Evolutionary conservation across 768 basidiomycete species (phyloP).

Genomic region (Glaciozyma martinii): DNA sequence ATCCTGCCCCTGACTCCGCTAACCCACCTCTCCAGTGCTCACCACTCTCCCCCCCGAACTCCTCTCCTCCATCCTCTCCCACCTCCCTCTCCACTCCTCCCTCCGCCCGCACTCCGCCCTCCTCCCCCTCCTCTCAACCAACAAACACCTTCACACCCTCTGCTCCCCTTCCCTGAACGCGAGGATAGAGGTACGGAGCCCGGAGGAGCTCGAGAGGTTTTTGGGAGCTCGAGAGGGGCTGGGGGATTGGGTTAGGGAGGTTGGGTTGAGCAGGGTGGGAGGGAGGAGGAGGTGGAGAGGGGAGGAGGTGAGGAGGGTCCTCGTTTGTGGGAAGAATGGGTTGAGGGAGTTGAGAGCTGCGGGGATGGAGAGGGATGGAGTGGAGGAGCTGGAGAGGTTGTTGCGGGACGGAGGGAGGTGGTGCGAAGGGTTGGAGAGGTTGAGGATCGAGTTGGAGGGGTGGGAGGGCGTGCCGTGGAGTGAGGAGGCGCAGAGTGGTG

Average conservation of each 20-base stretch:
- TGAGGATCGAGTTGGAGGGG: not conserved
- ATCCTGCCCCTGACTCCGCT: no score
- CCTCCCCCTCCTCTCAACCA: not conserved
- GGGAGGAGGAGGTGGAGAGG: not conserved
- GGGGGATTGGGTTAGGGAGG: not conserved
- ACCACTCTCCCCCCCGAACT: not conserved
- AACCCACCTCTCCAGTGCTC: no score
- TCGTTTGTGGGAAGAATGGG: not conserved
- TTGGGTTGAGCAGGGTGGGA: not conserved
- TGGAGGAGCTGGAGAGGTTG: no score
- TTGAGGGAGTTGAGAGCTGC: no score
- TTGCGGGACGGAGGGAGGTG: no score
- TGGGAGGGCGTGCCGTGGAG: no score
- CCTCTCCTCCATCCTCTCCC: no score
- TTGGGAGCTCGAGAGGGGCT: not conserved
- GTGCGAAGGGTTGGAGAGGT: not conserved
- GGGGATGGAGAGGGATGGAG: no score
- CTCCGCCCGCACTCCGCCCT: not conserved
- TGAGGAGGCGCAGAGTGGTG: no score
- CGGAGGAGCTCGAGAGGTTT: not conserved
- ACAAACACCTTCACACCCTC: not conserved
- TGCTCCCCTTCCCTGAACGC: not conserved
- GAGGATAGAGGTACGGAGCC: not conserved
- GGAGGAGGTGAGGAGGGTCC: not conserved
- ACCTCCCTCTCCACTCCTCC: no score